Conservation (phyloP, 108 stramenopile species). For the Stephanodiscus triporus region DNA sequence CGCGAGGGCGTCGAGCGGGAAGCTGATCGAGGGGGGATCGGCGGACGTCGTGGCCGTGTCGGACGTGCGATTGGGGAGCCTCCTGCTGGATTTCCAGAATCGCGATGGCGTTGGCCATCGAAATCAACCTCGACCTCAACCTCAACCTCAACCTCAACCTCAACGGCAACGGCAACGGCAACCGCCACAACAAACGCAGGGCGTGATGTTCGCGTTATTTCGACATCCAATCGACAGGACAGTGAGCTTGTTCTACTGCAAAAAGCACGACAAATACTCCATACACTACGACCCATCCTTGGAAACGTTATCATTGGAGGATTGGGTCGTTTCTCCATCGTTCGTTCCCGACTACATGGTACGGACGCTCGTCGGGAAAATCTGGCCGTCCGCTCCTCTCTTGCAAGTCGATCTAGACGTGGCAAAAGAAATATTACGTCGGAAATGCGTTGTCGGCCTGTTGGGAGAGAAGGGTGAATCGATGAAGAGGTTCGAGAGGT, state of each 20-base stretch:
- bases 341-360: slow-evolving; percentile 48
- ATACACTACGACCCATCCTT: slow-evolving; percentile 43
- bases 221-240: slow-evolving; percentile 52
- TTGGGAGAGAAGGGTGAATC: slow-evolving; percentile 47
- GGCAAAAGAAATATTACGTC: slow-evolving; percentile 55
- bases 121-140: too few relatives aligned
- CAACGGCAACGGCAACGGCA: neutral
- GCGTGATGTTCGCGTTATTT: slow-evolving; percentile 45
- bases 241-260: slow-evolving; percentile 37
- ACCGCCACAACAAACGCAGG: neutral
- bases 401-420: slow-evolving; percentile 36
- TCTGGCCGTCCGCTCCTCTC: slow-evolving; percentile 17
- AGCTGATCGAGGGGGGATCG: slow-evolving; percentile 23
- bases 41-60: slow-evolving; percentile 40
- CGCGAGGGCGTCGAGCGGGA: slow-evolving; percentile 28
- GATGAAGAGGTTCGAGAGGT: slow-evolving; percentile 42
- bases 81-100: slow-evolving; percentile 21
- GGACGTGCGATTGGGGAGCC: slow-evolving; percentile 30
- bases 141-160: neutral
- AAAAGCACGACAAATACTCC: slow-evolving; percentile 23
- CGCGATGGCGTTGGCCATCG: neutral
- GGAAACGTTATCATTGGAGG: slow-evolving; percentile 36
- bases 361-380: slow-evolving; percentile 43
- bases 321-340: slow-evolving; percentile 30
- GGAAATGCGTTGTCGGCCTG: slow-evolving; percentile 51